A percentile compares a stretch with the other conserved stretches of the same genome.
Conservation (phyloP, 73 alveolate species). For the Tetrahymena malaccensis region DNA sequence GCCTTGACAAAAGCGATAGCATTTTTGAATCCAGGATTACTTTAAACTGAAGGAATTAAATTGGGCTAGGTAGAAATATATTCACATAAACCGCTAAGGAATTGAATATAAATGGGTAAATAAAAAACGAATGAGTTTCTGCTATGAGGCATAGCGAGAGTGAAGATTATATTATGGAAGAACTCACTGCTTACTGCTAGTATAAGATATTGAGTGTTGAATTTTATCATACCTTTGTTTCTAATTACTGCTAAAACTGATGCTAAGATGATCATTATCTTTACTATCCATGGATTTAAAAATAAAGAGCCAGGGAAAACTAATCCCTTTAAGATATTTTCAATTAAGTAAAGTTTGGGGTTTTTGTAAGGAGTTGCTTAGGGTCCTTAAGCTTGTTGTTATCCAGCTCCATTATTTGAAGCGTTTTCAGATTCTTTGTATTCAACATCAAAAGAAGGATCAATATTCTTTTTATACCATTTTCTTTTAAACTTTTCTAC, state of each 20-base stretch:
- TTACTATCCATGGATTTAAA: not conserved
- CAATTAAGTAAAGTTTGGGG: not conserved
- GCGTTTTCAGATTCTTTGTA: not conserved
- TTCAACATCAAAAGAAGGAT: not conserved
- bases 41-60: not conserved
- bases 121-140: not conserved
- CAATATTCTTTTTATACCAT: constrained; percentile 1
- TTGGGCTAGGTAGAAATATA: not conserved
- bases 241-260: not conserved
- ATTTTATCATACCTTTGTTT: not conserved
- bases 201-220: not conserved
- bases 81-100: not conserved
- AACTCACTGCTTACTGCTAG: not conserved
- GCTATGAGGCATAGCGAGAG: not conserved
- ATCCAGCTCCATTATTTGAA: not conserved
- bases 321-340: not conserved
- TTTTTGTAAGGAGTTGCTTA: not conserved
- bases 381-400: not conserved
- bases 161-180: not conserved
- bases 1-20: not conserved
- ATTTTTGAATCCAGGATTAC: not conserved
- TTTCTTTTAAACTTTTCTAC: constrained; percentile 1
- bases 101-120: not conserved
- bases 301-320: not conserved
- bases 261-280: not conserved